phyloP scores from a whole-genome alignment of 2,329 filamentous ascomycete species.

The Tolypocladium paradoxum region DNA sequence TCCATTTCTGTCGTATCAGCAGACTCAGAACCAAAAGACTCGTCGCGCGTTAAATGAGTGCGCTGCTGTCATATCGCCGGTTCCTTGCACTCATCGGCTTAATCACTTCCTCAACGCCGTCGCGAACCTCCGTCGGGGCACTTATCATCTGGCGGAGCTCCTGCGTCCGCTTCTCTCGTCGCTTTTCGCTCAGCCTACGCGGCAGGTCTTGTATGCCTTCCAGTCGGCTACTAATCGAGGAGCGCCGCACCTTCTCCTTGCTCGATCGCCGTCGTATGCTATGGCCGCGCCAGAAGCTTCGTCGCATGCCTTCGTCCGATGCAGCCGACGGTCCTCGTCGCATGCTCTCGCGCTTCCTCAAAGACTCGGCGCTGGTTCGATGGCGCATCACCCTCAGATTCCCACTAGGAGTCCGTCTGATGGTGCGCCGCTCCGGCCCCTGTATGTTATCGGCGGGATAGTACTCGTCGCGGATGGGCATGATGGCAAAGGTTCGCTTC shows the following conservation, averaged over 20 bases:
- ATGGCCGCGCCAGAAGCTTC: slow-evolving; percentile 21
- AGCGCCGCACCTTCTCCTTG: slow-evolving; percentile 18
- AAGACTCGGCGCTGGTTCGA: slow-evolving; percentile 35
- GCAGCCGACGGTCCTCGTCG: slow-evolving; percentile 25
- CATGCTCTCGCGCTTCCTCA: slow-evolving; percentile 15
- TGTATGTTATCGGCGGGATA: slow-evolving; percentile 20
- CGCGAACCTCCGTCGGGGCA: slow-evolving; percentile 44
- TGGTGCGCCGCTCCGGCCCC: slow-evolving; percentile 42
- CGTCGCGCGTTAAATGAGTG: neutral
- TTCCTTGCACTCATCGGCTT: slow-evolving; percentile 22
- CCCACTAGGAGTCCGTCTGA: slow-evolving; percentile 47
- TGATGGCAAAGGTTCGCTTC: slow-evolving; percentile 50
- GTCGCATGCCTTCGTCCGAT: slow-evolving; percentile 10
- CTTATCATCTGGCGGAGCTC: slow-evolving; percentile 52
- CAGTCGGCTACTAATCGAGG: slow-evolving; percentile 35
- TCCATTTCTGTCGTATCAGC: neutral
- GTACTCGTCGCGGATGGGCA: slow-evolving; percentile 35
- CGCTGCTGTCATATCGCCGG: neutral
- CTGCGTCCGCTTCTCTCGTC: slow-evolving; percentile 46
- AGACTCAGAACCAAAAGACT: neutral
- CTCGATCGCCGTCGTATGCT: slow-evolving; percentile 14
- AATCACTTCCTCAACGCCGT: slow-evolving; percentile 48
- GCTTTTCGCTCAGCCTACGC: slow-evolving; percentile 44
- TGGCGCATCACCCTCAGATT: slow-evolving; percentile 48
- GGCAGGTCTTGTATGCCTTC: slow-evolving; percentile 43